Evolutionary conservation across 352 stramenopile genomes (phyloP), one percentile per base, ranked within the genome.

Genomic region (Globisporangium uncinulatum): DNA sequence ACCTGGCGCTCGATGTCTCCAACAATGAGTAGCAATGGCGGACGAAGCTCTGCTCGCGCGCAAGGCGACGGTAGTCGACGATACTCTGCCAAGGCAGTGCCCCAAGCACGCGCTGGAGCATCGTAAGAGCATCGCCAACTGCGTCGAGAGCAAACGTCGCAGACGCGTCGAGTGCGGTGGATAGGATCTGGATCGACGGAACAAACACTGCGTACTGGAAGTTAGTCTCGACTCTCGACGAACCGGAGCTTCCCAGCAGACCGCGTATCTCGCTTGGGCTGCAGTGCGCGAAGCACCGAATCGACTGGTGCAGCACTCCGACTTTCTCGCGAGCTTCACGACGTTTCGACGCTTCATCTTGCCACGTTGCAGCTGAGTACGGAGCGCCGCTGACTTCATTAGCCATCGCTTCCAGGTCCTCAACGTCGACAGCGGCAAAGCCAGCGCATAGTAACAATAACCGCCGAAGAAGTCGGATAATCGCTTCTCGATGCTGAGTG

Each of bases 201-300:
- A 32, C 24, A 24, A 63, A 57, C 6, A 57, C 24, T 9, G 24
- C 21, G 8, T 14, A 11, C 11, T 53, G 15, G 39, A 63, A 63
- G 15, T n/a, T 11, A 4, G 6, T 36, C 21, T 53, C 57, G 39
- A 31, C 19, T 4, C 41, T 15, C n/a, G 57, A 43, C 21, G 43
- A 6, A 9, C 6, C 29, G 14, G 53, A 41, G 15, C 15, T 21
- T 8, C 50, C 57, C 8, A 63, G 57, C 13, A 63, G 20, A 4
- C 29, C 8, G 11, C 32, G 9, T n/a, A 57, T 29, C 17, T 57
- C 41, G 8, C 46, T 17, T 5, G 19, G 20, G 11, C 31, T 32
- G 13, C 41, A 21, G 24, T 43, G 20, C 4, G 17, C 41, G 21
- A 63, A 58, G 43, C 57, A 63, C 14, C 57, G 50, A n/a, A 46